Percentiles rank a stretch among this genome's conserved stretches.
Conservation (phyloP, 345 rosid species). For the Crucihimalaya himalaica region DNA sequence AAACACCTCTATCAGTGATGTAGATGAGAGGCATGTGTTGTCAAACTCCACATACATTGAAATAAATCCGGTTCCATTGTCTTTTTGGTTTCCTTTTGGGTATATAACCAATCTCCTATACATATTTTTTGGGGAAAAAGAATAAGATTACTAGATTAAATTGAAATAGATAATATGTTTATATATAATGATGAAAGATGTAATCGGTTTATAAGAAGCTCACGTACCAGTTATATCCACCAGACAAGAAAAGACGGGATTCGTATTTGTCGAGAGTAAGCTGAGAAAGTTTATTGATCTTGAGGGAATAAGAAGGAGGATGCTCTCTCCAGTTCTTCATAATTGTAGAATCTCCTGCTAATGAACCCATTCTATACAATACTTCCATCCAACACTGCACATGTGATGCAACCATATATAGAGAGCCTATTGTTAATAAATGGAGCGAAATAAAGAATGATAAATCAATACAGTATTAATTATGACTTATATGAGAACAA, state of each 20-base stretch:
- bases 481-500: neutral
- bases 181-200: neutral
- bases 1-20: neutral
- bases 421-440: neutral
- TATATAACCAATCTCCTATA: neutral
- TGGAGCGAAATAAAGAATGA: neutral
- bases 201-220: neutral
- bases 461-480: neutral
- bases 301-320: neutral
- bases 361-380: neutral
- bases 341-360: neutral
- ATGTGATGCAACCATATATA: neutral
- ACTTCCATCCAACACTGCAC: neutral
- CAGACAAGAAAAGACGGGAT: neutral
- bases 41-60: slow-evolving; percentile 14
- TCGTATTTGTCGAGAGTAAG: neutral
- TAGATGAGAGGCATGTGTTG: neutral
- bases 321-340: neutral
- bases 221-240: neutral
- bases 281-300: neutral
- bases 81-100: neutral
- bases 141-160: neutral
- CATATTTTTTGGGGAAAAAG: neutral
- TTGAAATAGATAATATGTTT: neutral
- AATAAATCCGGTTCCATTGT: neutral